phyloP scores from a whole-genome alignment of 2,329 filamentous ascomycete genomes.

The Paraphaeosphaeria minitans region DNA sequence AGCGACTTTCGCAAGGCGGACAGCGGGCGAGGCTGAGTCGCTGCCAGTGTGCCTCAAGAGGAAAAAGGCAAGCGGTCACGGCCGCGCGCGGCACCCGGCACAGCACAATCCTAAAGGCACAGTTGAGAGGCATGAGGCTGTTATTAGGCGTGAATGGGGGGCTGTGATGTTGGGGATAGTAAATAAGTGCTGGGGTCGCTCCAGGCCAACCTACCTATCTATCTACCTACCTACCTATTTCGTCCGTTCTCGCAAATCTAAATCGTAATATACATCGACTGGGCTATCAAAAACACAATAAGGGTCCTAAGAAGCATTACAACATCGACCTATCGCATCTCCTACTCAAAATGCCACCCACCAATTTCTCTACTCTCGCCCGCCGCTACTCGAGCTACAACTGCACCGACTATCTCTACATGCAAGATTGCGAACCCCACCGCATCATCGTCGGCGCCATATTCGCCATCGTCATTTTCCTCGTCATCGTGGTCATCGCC shows the following conservation, averaged over 20 bases:
- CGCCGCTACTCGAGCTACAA: slow-evolving; percentile 14
- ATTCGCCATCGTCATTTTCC: slow-evolving; percentile 22
- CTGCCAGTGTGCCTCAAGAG: neutral
- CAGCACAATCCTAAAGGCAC: slow-evolving; percentile 8
- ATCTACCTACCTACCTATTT: too few species aligned
- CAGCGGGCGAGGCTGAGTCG: slow-evolving; percentile 5
- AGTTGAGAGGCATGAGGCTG: neutral
- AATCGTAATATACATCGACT: neutral
- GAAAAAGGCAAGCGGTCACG: neutral
- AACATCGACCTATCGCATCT: neutral
- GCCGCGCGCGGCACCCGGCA: neutral
- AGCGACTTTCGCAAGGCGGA: neutral
- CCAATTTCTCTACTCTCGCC: neutral
- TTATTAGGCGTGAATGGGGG: neutral
- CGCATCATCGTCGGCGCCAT: slow-evolving; percentile 29
- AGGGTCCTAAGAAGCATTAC: neutral
- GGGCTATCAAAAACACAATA: neutral
- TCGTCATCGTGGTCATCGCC: slow-evolving; percentile 21
- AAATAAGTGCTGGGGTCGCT: neutral
- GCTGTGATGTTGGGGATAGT: neutral
- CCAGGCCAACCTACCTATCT: too few species aligned
- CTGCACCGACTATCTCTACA: slow-evolving; percentile 20
- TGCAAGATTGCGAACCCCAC: slow-evolving; percentile 20
- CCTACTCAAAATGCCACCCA: neutral
- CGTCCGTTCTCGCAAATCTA: neutral